phyloP scores from a whole-genome alignment of 2,329 filamentous ascomycete species.

The Ophiostoma quercus region DNA sequence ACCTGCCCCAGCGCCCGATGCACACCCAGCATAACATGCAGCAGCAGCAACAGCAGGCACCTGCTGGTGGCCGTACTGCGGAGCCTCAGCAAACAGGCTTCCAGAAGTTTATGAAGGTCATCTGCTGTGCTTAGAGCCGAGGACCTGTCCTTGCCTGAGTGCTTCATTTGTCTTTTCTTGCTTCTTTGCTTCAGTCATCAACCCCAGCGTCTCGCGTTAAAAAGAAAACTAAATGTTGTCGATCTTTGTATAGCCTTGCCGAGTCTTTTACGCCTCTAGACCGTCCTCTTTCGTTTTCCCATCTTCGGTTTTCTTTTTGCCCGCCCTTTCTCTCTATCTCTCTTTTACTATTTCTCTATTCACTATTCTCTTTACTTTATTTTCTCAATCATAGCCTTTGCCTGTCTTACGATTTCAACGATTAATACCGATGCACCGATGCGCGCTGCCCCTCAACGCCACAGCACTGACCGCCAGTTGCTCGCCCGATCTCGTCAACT shows the following conservation, averaged over 20 bases:
- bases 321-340: neutral
- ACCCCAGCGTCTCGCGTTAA: neutral
- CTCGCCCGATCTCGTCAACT: neutral
- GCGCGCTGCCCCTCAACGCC: slow-evolving; percentile 9
- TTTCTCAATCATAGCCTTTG: slow-evolving; percentile 14
- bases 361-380: neutral
- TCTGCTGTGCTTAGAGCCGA: slow-evolving; percentile 71
- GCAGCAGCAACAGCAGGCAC: slow-evolving; percentile 34
- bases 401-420: slow-evolving; percentile 9
- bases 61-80: slow-evolving; percentile 51
- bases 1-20: slow-evolving; percentile 64
- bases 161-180: neutral
- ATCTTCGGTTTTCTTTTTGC: neutral
- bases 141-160: neutral
- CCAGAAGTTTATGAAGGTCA: slow-evolving; percentile 86
- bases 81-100: slow-evolving; percentile 75
- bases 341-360: neutral
- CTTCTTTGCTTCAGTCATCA: neutral
- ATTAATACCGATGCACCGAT: slow-evolving; percentile 5
- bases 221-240: neutral
- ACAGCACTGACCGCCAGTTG: neutral
- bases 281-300: neutral
- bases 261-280: slow-evolving; percentile 1
- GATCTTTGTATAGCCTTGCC: slow-evolving; percentile 8
- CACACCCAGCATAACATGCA: slow-evolving; percentile 57